Conservation (phyloP, 768 basidiomycete species). For the Leccinum disarticulatum region DNA sequence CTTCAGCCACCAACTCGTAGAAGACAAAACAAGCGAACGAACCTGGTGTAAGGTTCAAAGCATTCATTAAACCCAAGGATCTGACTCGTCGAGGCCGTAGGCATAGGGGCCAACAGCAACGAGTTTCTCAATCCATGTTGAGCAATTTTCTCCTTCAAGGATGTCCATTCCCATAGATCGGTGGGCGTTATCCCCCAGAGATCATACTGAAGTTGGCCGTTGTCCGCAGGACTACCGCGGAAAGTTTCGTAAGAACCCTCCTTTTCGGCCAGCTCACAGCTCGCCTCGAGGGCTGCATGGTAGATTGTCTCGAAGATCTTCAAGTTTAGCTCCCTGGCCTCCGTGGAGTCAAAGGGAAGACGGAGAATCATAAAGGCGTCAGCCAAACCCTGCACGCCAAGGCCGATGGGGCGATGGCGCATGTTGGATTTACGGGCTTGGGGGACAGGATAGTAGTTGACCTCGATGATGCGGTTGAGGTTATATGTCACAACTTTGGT, state of each 20-base stretch:
- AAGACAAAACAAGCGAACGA: conserved; percentile 35
- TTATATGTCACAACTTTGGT: conserved; percentile 91
- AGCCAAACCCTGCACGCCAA: conserved; percentile 97
- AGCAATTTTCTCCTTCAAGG: conserved; percentile 83
- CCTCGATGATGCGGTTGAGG: conserved; percentile 91
- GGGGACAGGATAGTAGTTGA: conserved; percentile 93
- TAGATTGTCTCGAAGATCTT: conserved; percentile 99
- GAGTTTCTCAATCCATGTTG: conserved; percentile 86
- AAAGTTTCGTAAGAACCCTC: conserved; percentile 88
- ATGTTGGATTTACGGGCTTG: conserved; percentile 93
- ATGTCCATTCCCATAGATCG: conserved; percentile 91
- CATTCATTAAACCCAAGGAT: conserved; percentile 98
- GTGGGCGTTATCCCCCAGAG: conserved; percentile 92
- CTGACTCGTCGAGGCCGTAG: conserved; percentile 97
- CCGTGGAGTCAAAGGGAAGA: conserved; percentile 90
- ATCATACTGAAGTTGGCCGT: conserved; percentile 91
- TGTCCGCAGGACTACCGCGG: conserved; percentile 85
- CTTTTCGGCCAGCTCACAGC: conserved; percentile 76
- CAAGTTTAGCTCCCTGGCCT: conserved; percentile 84
- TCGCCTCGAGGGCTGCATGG: conserved; percentile 90
- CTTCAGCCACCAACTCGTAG: conserved; percentile 7
- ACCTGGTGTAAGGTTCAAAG: conserved; percentile 98
- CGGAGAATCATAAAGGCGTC: conserved; percentile 97
- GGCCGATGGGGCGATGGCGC: conserved; percentile 95
- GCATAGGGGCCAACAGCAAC: conserved; percentile 93